phyloP scores from a whole-genome alignment of 2,329 filamentous ascomycete genomes.

The Penicillium sp. region DNA sequence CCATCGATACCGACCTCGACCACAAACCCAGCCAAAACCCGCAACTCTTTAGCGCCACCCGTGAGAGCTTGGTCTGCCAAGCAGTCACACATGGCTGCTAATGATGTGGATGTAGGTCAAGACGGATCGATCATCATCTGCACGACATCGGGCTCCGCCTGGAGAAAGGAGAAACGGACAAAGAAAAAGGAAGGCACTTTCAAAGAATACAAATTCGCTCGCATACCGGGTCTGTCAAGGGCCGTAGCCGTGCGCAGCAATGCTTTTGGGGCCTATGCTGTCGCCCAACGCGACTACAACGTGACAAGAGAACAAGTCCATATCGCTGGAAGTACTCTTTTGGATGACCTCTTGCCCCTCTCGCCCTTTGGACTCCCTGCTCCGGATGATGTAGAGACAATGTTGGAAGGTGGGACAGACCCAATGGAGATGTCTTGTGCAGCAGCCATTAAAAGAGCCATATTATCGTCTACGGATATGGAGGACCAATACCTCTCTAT shows the following conservation, averaged over 20 bases:
- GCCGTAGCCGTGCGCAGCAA: constrained; percentile 84
- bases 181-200: constrained; percentile 75
- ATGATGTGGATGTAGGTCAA: constrained; percentile 84
- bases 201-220: constrained; percentile 94
- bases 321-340: constrained; percentile 67
- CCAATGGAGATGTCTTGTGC: constrained; percentile 17
- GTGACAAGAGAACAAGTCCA: constrained; percentile 72
- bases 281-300: constrained; percentile 79
- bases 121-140: constrained; percentile 94
- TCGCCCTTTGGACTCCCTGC: constrained; percentile 65
- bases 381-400: constrained; percentile 40
- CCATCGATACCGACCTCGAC: constrained; percentile 69
- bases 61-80: constrained; percentile 85
- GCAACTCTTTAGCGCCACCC: constrained; percentile 74
- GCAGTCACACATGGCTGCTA: constrained; percentile 79
- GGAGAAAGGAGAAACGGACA: constrained; percentile 78
- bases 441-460: constrained; percentile 39
- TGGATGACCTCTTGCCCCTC: constrained; percentile 71
- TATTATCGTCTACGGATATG: constrained; percentile 47
- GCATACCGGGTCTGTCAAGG: constrained; percentile 83
- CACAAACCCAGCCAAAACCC: constrained; percentile 89
- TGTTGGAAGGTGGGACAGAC: constrained; percentile 38
- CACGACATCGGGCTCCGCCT: constrained; percentile 88
- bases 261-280: constrained; percentile 84
- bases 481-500: constrained; percentile 41